Conservation (phyloP, 495 filamentous ascomycete species). For the Bombardia bombarda region DNA sequence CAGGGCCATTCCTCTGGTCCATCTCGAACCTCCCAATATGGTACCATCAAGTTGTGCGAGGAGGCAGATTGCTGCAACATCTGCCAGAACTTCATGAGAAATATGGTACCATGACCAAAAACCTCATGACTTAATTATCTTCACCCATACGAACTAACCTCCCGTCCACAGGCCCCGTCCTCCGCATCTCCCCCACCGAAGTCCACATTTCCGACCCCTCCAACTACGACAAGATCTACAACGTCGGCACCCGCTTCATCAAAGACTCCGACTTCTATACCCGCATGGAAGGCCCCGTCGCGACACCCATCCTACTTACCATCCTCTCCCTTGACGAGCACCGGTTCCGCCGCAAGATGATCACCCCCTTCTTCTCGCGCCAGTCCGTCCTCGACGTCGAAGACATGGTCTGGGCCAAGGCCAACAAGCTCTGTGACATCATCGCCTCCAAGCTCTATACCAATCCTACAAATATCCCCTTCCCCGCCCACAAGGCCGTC, state of each 20-base stretch:
- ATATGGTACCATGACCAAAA: no score
- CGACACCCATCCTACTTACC: slow-evolving; percentile 10
- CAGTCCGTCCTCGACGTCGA: slow-evolving; percentile 25
- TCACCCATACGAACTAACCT: no score
- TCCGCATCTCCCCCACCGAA: slow-evolving; percentile 33
- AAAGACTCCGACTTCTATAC: slow-evolving; percentile 17
- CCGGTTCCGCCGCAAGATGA: slow-evolving; percentile 19
- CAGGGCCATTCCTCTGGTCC: no score
- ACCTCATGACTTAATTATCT: no score
- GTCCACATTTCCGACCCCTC: slow-evolving; percentile 32
- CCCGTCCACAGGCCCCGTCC: slow-evolving; percentile 16
- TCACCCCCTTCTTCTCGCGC: slow-evolving; percentile 38
- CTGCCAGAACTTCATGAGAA: no score
- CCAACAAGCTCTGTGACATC: slow-evolving; percentile 9
- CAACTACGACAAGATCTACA: slow-evolving; percentile 32
- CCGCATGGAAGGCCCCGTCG: slow-evolving; percentile 5
- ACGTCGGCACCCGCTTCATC: slow-evolving; percentile 19
- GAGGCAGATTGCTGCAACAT: no score
- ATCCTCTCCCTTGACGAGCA: slow-evolving; percentile 23
- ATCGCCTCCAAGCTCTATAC: slow-evolving; percentile 2
- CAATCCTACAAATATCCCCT: not conserved
- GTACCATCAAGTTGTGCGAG: no score
- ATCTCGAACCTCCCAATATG: no score
- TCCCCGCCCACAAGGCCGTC: slow-evolving; percentile 24
- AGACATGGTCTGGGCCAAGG: slow-evolving; percentile 17